Percentiles rank a stretch among this genome's conserved stretches.
Evolutionary conservation across 2,329 filamentous ascomycete species (phyloP).

Genomic region (Dryadomyces sulphureus): DNA sequence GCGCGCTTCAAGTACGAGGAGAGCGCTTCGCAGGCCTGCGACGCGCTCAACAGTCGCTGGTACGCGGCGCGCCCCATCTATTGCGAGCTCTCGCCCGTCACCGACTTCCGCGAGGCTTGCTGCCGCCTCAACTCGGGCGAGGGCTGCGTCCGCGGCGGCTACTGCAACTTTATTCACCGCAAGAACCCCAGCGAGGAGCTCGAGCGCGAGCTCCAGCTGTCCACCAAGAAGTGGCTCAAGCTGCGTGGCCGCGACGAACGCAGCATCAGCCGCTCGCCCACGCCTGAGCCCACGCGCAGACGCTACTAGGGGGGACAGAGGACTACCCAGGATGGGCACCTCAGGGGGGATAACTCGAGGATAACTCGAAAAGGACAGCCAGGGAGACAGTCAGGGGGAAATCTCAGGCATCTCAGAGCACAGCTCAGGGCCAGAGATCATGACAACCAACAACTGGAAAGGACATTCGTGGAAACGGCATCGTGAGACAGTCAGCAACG

Average conservation of each 20-base stretch:
- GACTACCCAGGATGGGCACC: too few relatives aligned
- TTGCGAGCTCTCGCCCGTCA: slow-evolving; percentile 92
- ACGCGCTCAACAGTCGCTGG: slow-evolving; percentile 87
- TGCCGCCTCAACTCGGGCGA: slow-evolving; percentile 89
- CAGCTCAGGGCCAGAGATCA: too few relatives aligned
- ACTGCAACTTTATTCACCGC: slow-evolving; percentile 98
- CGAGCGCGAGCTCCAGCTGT: slow-evolving; percentile 71
- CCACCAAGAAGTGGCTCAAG: slow-evolving; percentile 94
- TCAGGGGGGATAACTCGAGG: too few relatives aligned
- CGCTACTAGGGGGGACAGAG: slow-evolving; percentile 36
- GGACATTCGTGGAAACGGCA: too few relatives aligned
- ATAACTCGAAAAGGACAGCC: too few relatives aligned
- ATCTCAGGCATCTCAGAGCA: too few relatives aligned
- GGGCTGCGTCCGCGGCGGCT: slow-evolving; percentile 87
- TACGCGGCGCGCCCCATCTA: slow-evolving; percentile 96
- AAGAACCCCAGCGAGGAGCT: slow-evolving; percentile 87
- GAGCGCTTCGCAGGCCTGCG: slow-evolving; percentile 81
- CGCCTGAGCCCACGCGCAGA: slow-evolving; percentile 67
- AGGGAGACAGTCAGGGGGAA: too few relatives aligned
- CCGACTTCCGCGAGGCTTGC: slow-evolving; percentile 95
- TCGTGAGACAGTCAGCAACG: too few relatives aligned
- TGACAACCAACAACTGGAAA: too few relatives aligned
- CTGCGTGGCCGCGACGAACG: slow-evolving; percentile 68
- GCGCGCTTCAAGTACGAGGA: slow-evolving; percentile 99
- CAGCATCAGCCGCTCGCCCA: slow-evolving; percentile 69